Evolutionary conservation across 169 alveolate species (phyloP), one percentile per base, ranked within the genome.

Genomic region (Cryptosporidium ubiquitum): DNA sequence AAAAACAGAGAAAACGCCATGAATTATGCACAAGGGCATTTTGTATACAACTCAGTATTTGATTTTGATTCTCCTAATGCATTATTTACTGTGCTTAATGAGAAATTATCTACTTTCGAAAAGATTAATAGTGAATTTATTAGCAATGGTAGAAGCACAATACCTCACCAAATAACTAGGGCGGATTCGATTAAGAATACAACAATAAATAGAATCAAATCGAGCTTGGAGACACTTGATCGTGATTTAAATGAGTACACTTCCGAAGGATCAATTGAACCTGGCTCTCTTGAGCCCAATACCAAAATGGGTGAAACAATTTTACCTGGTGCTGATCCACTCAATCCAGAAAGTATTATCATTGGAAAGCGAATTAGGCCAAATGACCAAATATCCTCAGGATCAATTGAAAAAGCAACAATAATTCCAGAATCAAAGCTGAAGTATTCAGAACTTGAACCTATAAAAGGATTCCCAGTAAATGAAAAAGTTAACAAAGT

Each of bases 101-200:
- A 69, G 6, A 40, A 69, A 2, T 40, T 29, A 61, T 23, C n/a
- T 60, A 12, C 51, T 31, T 37, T 58, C 29, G 89, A 61, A 26
- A 52, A 57, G 18, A 23, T 20, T 18, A 39, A 31, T 37, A 20
- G 26, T 18, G 70, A 58, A 23, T 52, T 33, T 57, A 29, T 52
- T 5, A 9, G 44, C 1, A 66, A 44, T 60, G 12, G 58, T 3
- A 64, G 66, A 39, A 58, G 31, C 52, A 69, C 10, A 44, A 79
- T 79, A 26, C 89, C 89, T 26, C 75, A 79, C 20, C 58, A 64
- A 61, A 79, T 79, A 60, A 79, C 89, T n/a, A 79, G 66, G 20
- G 89, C 89, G 0, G 89, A 58, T 12, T 29, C 75, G 61, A 79
- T 61, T 6, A 79, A 31, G 5, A 37, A 23, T 42, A 42, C 89